Conservation (phyloP, 306 rosid species). For the Ammopiptanthus mongolicus region DNA sequence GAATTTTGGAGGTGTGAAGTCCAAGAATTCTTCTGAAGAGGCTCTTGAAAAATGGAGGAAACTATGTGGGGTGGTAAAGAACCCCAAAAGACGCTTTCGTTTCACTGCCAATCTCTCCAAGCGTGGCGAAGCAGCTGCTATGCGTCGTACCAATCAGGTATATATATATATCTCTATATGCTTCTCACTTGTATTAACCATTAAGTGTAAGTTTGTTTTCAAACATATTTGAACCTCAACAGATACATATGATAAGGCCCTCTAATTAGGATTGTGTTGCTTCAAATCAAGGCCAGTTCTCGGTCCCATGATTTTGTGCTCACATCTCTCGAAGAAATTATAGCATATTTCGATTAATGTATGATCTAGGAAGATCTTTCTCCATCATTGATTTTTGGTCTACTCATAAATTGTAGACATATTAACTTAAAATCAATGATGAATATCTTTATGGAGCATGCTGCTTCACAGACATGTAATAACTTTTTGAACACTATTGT, state of each 20-base stretch:
- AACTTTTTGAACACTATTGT: too few species aligned
- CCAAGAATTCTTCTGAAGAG: constrained; percentile 70
- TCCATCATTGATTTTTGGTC: too few species aligned
- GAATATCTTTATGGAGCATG: too few species aligned
- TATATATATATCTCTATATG: not conserved
- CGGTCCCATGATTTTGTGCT: not conserved
- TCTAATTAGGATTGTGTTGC: not conserved
- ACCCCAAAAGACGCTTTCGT: constrained; percentile 78
- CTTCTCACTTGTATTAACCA: too few species aligned
- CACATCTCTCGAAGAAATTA: not conserved
- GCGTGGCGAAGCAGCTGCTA: constrained; percentile 73
- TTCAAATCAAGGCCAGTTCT: not conserved
- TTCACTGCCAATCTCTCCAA: constrained; percentile 87
- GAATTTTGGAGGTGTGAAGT: constrained; percentile 62
- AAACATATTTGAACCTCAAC: too few species aligned
- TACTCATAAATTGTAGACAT: too few species aligned
- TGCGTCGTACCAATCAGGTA: constrained; percentile 90
- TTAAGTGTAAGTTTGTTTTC: too few species aligned
- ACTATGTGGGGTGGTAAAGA: constrained; percentile 70
- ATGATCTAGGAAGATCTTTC: too few species aligned
- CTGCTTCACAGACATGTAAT: too few species aligned
- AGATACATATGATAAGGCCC: not conserved
- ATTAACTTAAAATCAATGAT: too few species aligned
- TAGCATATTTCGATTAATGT: too few species aligned
- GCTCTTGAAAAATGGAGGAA: constrained; percentile 76